Evolutionary conservation across 352 stramenopile species (phyloP).

Genomic region (Phytophthora sansomeana): DNA sequence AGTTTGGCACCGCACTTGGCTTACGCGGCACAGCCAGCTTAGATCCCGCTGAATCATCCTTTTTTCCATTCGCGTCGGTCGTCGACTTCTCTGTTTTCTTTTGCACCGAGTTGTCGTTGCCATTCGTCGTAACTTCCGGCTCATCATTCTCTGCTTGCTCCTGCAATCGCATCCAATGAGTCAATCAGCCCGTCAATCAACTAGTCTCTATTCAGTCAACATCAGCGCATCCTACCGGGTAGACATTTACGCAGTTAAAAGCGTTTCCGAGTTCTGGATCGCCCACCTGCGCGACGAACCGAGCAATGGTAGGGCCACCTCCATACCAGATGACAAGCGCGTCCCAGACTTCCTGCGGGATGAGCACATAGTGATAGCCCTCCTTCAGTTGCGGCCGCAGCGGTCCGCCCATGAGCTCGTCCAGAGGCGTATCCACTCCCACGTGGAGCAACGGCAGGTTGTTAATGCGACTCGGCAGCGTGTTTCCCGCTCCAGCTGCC

Average conservation of each 20-base stretch:
- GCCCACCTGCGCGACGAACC: constrained; percentile 76
- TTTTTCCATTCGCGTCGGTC: constrained; percentile 25
- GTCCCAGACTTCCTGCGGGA: constrained; percentile 84
- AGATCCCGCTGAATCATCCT: constrained; percentile 14
- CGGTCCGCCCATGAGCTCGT: constrained; percentile 76
- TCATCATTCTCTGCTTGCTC: constrained; percentile 49
- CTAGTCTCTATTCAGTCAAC: background rate
- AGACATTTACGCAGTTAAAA: constrained; percentile 83
- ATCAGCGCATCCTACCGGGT: constrained; percentile 47
- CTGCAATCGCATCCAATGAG: constrained; percentile 22
- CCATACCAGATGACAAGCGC: constrained; percentile 73
- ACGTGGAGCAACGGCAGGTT: constrained; percentile 73
- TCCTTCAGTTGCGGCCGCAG: constrained; percentile 74
- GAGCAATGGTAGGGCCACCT: constrained; percentile 73
- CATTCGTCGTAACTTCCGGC: constrained; percentile 24
- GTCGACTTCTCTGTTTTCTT: constrained; percentile 24
- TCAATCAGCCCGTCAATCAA: constrained; percentile 6
- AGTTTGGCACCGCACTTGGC: constrained; percentile 31
- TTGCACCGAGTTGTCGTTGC: constrained; percentile 6
- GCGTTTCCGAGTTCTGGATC: constrained; percentile 58
- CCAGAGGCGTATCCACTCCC: constrained; percentile 46
- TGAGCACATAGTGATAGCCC: constrained; percentile 75
- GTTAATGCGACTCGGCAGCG: constrained; percentile 64
- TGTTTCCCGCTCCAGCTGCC: constrained; percentile 9
- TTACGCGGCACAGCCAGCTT: constrained; percentile 45